Evolutionary conservation across 257 asterid species (phyloP), one percentile per base, ranked within the genome.

Genomic region (Fraxinus cuspidata): DNA sequence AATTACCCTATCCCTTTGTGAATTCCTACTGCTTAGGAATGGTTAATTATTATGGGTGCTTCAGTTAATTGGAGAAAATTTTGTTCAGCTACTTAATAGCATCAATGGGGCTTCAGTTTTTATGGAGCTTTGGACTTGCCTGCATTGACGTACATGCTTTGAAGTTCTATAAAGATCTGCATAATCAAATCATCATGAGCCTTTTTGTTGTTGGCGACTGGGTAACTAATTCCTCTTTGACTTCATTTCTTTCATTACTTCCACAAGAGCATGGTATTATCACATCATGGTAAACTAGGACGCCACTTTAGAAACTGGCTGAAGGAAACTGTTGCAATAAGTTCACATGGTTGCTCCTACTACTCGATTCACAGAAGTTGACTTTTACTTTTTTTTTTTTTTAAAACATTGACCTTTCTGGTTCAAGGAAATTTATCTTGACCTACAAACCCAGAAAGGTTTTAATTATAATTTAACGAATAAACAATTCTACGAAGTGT

Each of bases 71-170:
- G 70, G 70, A 44, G 12, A 70, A 19, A 65, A 37, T 66, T 80
- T 70, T 58, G 74, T 81, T 69, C 98, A 92, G 98, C 88, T 94
- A 92, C 86, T 85, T 94, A 84, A 88, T 94, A 56, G 98, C 98
- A 77, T 88, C 97, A 7, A 94, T 94, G 98, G 97, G 98, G 84
- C 94, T 94, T 83, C 97, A 92, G 87, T 84, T 92, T 66, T 71
- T 92, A 86, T 94, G 98, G 98, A 92, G 98, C 88, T 90, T 89
- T 73, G 92, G 94, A 65, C 97, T 94, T 75, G 90, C 89, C 81
- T 94, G 97, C 85, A 86, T 90, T 13, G 98, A 90, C 77, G 80
- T 89, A 60, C 97, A 89, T 85, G 98, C 98, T 83, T 85, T 94
- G 88, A 83, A 92, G 86, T 84, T 89, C 82, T 88, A 89, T 85